Conservation (phyloP, 2,329 filamentous ascomycete species). For the Ophiostoma montium region DNA sequence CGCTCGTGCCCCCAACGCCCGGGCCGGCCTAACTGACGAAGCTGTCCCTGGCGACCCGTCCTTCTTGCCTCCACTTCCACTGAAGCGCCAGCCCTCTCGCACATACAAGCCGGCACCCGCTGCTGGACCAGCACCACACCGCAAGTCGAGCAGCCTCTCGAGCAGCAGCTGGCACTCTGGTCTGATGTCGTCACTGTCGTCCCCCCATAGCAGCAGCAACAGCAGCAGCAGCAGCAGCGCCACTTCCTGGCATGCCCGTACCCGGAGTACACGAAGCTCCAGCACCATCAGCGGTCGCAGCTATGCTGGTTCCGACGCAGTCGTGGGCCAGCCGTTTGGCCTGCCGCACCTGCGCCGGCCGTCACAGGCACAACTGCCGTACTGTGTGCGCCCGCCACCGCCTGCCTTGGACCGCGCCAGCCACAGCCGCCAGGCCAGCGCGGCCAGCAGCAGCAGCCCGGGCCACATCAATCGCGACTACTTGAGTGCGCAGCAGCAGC, state of each 20-base stretch:
- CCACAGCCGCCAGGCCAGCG: constrained; percentile 11
- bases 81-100: constrained; percentile 31
- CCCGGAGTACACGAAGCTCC: constrained; percentile 33
- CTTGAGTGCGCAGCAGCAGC: neutral
- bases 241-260: constrained; percentile 23
- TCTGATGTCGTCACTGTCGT: neutral
- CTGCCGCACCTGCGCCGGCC: constrained; percentile 8
- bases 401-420: neutral
- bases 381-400: neutral
- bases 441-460: constrained; percentile 22
- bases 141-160: constrained; percentile 16
- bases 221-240: constrained; percentile 2
- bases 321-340: constrained; percentile 12
- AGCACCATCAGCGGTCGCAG: constrained; percentile 29
- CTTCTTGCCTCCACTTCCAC: constrained; percentile 37
- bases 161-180: neutral
- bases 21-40: constrained; percentile 48
- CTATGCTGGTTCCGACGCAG: constrained; percentile 20
- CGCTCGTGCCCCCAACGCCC: constrained; percentile 47
- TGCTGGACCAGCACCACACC: constrained; percentile 10
- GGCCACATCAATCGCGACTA: constrained; percentile 7
- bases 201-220: too few relatives aligned
- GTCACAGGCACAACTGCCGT: neutral
- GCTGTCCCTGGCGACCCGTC: constrained; percentile 44
- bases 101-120: constrained; percentile 30